These are phyloP conservation scores for Ophiostoma sp. DNA, from an alignment of 2,329 filamentous ascomycete species.

Conservation along the genomic window DNA sequence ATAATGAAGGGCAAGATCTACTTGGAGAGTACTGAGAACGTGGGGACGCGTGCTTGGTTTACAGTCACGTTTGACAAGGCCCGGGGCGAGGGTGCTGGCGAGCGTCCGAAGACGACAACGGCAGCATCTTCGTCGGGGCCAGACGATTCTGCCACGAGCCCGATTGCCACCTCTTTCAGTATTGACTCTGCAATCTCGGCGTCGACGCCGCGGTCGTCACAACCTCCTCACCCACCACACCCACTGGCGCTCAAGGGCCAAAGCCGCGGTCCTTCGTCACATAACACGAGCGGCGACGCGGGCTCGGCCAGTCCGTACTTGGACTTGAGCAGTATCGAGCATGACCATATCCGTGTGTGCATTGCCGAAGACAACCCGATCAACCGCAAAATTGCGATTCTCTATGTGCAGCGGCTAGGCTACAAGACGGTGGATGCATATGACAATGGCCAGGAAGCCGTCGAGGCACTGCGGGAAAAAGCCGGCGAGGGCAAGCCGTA, in stretches of 20 bases:
- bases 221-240: constrained; percentile 22
- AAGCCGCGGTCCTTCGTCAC: constrained; percentile 25
- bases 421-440: constrained; percentile 79
- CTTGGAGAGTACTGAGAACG: constrained; percentile 68
- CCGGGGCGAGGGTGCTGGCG: neutral
- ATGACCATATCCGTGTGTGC: constrained; percentile 76
- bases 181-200: constrained; percentile 4
- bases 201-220: constrained; percentile 7
- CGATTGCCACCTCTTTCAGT: constrained; percentile 33
- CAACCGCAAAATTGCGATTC: constrained; percentile 89
- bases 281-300: constrained; percentile 15
- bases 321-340: constrained; percentile 67
- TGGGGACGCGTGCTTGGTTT: constrained; percentile 71
- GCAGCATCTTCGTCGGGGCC: constrained; percentile 19
- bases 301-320: constrained; percentile 42
- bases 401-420: constrained; percentile 80
- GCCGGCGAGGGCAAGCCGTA: constrained; percentile 70
- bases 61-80: constrained; percentile 82
- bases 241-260: constrained; percentile 2
- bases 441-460: constrained; percentile 81
- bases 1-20: constrained; percentile 84
- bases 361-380: constrained; percentile 95
- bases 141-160: constrained; percentile 16
- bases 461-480: constrained; percentile 73
- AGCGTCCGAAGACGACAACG: constrained; percentile 18